Percentiles rank a stretch among this genome's conserved stretches.
These are phyloP conservation scores for Triangularia verruculosa DNA, from an alignment of 2,329 filamentous ascomycete genomes.

Conservation along the genomic window DNA sequence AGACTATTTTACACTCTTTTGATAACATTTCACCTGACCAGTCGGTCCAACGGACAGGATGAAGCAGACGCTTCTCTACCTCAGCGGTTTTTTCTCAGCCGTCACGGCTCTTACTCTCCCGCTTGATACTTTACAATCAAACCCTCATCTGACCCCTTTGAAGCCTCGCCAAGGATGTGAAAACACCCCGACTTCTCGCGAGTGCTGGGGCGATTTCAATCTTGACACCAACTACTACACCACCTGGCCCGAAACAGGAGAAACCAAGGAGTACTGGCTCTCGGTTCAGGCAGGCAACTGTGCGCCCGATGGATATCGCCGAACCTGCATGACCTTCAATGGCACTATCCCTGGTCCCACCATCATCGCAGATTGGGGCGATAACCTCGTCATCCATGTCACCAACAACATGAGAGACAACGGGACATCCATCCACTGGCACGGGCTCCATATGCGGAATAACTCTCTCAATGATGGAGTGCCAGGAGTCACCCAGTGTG, in stretches of 20 bases:
- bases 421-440: slow-evolving; percentile 41
- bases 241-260: slow-evolving; percentile 24
- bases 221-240: slow-evolving; percentile 36
- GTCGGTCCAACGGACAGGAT: slow-evolving; percentile 7
- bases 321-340: slow-evolving; percentile 33
- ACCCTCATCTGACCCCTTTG: slow-evolving; percentile 9
- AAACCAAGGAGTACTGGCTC: slow-evolving; percentile 29
- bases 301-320: slow-evolving; percentile 26
- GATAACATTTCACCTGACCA: neutral
- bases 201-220: slow-evolving; percentile 33
- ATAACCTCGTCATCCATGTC: slow-evolving; percentile 35
- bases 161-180: slow-evolving; percentile 21
- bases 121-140: neutral
- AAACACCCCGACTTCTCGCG: slow-evolving; percentile 30
- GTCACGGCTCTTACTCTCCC: slow-evolving; percentile 18
- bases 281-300: slow-evolving; percentile 23
- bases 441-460: slow-evolving; percentile 38
- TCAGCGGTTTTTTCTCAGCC: slow-evolving; percentile 10
- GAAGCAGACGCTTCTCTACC: slow-evolving; percentile 12
- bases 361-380: slow-evolving; percentile 37
- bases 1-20: neutral
- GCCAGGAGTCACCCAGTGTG: slow-evolving; percentile 39
- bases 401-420: slow-evolving; percentile 35
- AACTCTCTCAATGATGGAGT: slow-evolving; percentile 39
- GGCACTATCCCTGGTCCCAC: slow-evolving; percentile 34